Percentiles rank a stretch among this genome's conserved stretches.
These are phyloP conservation scores for Prototheca wickerhamii DNA, from an alignment of 163 green algal genomes.

Conservation along the genomic window DNA sequence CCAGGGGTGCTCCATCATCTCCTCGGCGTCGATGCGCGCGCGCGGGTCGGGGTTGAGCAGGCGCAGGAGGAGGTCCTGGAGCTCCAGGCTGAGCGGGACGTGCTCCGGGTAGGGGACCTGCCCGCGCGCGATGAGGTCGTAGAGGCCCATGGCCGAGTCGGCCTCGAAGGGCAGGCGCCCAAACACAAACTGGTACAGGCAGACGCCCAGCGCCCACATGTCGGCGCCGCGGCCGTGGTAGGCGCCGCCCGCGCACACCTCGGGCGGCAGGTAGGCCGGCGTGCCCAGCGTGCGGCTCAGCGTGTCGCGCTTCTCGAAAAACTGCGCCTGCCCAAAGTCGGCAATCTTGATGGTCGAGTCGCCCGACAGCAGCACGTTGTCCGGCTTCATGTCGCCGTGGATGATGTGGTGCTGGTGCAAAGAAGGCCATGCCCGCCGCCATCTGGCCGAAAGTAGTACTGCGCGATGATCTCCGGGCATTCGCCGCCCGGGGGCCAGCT, in stretches of 20 bases:
- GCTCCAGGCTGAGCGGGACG: conserved; percentile 14
- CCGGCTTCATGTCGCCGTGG: conserved; percentile 74
- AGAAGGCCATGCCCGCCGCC: conserved; percentile 22
- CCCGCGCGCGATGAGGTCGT: conserved; percentile 16
- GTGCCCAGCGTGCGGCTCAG: conserved; percentile 50
- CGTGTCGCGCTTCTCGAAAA: conserved; percentile 25
- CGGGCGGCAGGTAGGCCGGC: conserved; percentile 58
- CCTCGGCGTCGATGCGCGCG: conserved; percentile 13
- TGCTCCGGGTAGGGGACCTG: conserved; percentile 14
- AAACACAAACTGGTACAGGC: conserved; percentile 48
- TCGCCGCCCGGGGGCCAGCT: conserved; percentile 21
- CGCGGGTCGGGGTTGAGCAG: conserved; percentile 16
- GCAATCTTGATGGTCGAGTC: conserved; percentile 53
- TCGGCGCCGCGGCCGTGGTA: conserved; percentile 36
- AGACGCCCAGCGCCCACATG: conserved; percentile 48
- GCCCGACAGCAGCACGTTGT: conserved; percentile 70
- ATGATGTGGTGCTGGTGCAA: conserved; percentile 62
- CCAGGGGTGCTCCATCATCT: conserved; percentile 33
- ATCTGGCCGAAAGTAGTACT: conserved; percentile 54
- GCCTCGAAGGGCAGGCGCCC: conserved; percentile 31
- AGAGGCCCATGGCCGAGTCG: conserved; percentile 19
- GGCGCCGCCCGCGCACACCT: conserved; percentile 34
- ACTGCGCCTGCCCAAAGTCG: conserved; percentile 54
- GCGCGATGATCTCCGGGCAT: conserved; percentile 47
- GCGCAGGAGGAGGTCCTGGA: conserved; percentile 28